Percentiles rank a stretch among this genome's conserved stretches.
Conservation (phyloP, 495 filamentous ascomycete genomes). For the Umbilicaria muhlenbergii region DNA sequence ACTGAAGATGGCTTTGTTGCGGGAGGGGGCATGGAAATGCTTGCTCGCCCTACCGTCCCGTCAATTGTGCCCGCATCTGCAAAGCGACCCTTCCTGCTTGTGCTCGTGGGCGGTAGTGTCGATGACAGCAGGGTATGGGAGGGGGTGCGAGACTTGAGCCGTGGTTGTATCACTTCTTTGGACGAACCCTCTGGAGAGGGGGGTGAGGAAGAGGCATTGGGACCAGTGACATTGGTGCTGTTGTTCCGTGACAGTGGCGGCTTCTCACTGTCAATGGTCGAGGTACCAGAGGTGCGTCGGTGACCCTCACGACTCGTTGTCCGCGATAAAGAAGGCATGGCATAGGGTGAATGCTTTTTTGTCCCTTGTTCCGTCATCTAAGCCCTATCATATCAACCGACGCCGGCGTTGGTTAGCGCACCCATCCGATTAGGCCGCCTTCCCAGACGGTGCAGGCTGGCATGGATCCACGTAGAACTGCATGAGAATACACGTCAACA, state of each 20-base stretch:
- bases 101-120: slow-evolving; percentile 16
- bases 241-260: neutral
- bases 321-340: slow-evolving; percentile 19
- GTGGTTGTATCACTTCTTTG: neutral
- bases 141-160: slow-evolving; percentile 13
- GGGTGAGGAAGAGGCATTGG: slow-evolving; percentile 6
- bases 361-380: too few species aligned
- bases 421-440: too few species aligned
- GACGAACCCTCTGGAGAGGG: slow-evolving; percentile 6
- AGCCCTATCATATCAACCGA: too few species aligned
- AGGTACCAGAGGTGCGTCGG: neutral
- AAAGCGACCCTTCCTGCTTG: slow-evolving; percentile 35
- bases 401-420: too few species aligned
- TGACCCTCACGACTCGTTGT: slow-evolving; percentile 17
- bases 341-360: too few species aligned
- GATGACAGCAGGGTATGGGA: slow-evolving; percentile 21
- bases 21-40: slow-evolving; percentile 45
- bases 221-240: neutral
- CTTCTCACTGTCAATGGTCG: neutral
- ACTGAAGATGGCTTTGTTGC: slow-evolving; percentile 14
- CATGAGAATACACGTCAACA: too few species aligned
- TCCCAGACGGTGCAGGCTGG: too few species aligned
- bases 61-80: slow-evolving; percentile 33
- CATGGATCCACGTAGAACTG: too few species aligned
- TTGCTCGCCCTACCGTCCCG: slow-evolving; percentile 35